Evolutionary conservation across 352 stramenopile species (phyloP), one percentile per base, ranked within the genome.

Genomic region (Phytophthora colocasiae): DNA sequence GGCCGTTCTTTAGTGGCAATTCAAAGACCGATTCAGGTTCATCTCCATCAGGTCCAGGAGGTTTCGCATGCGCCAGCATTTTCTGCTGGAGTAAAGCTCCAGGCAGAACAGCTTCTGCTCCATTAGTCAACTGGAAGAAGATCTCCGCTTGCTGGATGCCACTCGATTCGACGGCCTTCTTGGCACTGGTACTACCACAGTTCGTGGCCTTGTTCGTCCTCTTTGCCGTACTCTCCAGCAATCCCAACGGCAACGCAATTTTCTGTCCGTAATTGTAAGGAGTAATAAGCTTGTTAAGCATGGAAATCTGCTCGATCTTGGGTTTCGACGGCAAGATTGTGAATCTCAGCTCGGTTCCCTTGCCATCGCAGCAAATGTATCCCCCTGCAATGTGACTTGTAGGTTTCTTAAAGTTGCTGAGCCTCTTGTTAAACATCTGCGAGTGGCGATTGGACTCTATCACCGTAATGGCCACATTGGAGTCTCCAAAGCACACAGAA

Each of bases 341-440:
- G 64, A 92, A 96, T 17, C 74, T 68, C 43, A 96, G 66, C 63
- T 91, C 85, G 0, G 75, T 74, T 31, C 87, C 87, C 54, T 93
- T 95, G 62, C 87, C 87, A 53, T 95, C 87, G 59, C 84, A 95
- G 84, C 87, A 95, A 69, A 95, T 90, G 78, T 95, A 95, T 6
- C 87, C 87, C 31, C 87, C 87, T 14, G 66, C 66, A 57, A 95
- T 94, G 47, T 76, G 77, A 51, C 82, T 92, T 38, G 87, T 96
- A 6, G 83, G 81, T 47, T 96, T 96, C 61, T 96, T 96, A 38
- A 92, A 96, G 69, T 96, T 96, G 44, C 75, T 93, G 17, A 96
- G 65, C 41, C 85, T 79, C 62, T 93, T 94, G 63, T 93, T 95
- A 61, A 84, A 94, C 82, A 90, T 87, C 22, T 89, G 71, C 44